Base-by-base conservation (phyloP, 83 land plant species). In the Diphasiastrum complanatum region DNA sequence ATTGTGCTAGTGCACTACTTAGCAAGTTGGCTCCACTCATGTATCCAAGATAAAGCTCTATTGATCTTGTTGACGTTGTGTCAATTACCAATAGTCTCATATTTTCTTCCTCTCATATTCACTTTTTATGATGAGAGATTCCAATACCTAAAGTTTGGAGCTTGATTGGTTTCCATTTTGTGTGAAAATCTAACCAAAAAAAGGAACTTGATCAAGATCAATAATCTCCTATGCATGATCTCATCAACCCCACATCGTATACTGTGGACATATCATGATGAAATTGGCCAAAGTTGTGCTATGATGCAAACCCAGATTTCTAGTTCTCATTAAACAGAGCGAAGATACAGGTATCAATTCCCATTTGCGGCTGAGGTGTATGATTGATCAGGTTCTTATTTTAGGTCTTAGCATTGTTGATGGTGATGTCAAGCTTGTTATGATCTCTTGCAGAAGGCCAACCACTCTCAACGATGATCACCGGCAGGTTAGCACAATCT, bases 211-310 rank as follows among this genome's bases (percentile, higher is more conserved):
- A n/a, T n/a, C n/a, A n/a, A n/a, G n/a, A n/a, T n/a, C n/a, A n/a
- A n/a, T n/a, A n/a, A n/a, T n/a, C n/a, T n/a, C n/a, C n/a, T n/a
- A n/a, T n/a, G n/a, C n/a, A n/a, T n/a, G n/a, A n/a, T n/a, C n/a
- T 47, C 56, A 10, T 24, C 51, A 62, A 45, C 32, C 53, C 28
- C 30, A 46, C 6, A 19, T 64, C 66, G 16, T 69, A 63, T 4
- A 69, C 69, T 12, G 31, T 25, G 3, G 69, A 27, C 41, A 20
- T n/a, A 36, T 61, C 40, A 0, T 55, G 48, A 19, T 34, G 24
- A 31, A 62, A 69, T 22, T 63, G 72, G 1, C 72, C 70, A 16
- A 61, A 69, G 59, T 69, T 48, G 1, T 51, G 29, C 69, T 63
- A 56, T 0, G 72, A 69, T 20, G 29, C 16, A 0, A 19, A 51